These are phyloP conservation scores for Colletotrichum incanum DNA, from an alignment of 2,329 filamentous ascomycete genomes.

Conservation along the genomic window DNA sequence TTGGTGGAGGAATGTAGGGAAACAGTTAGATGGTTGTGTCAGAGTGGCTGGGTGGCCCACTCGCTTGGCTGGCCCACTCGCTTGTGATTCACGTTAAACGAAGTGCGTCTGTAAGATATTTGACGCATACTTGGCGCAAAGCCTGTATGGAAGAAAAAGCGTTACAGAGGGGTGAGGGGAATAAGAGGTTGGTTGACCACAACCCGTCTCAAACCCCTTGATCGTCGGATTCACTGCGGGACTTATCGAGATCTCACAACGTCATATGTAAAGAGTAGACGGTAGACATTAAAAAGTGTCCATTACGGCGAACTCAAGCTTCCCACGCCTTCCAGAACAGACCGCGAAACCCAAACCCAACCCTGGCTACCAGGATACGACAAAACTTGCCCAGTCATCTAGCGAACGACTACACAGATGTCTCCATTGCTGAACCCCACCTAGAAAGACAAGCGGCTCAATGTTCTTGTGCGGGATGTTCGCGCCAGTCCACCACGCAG, in stretches of 20 bases:
- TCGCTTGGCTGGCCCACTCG: no score
- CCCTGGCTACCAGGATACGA: neutral
- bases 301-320: neutral
- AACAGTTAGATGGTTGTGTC: no score
- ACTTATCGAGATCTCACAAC: neutral
- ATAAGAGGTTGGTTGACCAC: neutral
- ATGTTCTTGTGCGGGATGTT: slow-evolving; percentile 40
- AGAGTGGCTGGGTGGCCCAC: no score
- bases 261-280: neutral
- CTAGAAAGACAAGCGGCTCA: slow-evolving; percentile 41
- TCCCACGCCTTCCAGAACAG: no score
- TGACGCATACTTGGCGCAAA: no score
- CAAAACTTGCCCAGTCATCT: neutral
- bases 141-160: no score
- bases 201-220: neutral
- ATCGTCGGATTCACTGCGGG: neutral
- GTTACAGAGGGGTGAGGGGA: no score
- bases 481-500: no score
- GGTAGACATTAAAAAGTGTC: neutral
- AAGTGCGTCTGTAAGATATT: slow-evolving; percentile 5
- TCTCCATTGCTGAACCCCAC: slow-evolving; percentile 19
- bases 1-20: no score
- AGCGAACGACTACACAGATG: slow-evolving; percentile 5
- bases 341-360: no score
- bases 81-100: no score